Evolutionary conservation across 2,329 filamentous ascomycete species (phyloP), one percentile per base, ranked within the genome.

Genomic region (Helotiales sp.): DNA sequence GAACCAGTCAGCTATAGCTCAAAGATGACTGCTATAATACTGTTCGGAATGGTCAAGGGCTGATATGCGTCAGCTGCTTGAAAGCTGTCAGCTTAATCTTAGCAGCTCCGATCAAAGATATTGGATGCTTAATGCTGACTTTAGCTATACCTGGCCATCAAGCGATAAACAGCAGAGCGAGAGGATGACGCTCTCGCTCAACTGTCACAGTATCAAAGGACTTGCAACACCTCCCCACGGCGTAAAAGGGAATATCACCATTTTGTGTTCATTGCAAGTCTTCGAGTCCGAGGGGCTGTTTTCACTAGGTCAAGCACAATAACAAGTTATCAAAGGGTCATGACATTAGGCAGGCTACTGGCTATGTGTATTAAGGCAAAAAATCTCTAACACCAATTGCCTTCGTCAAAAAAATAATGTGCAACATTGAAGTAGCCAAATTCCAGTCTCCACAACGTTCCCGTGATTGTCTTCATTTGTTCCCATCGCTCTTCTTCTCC

Each of bases 21-120:
- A 55, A 55, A 46, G 52, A 55, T 59, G 36, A 59, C 52, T 59
- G 27, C 52, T 59, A 55, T 55, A 55, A 59, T 30, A 59, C 52
- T 52, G 22, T 59, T 59, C 52, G 48, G 47, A 59, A 55, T 55
- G 19, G 19, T 52, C 44, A 55, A 52, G 47, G 9, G 56, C 52
- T 59, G 46, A 59, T 42, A 55, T 51, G 27, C 30, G 29, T 59
- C 27, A 59, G 52, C 44, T 55, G 52, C 56, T 55, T 59, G 33
- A 58, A 55, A 44, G 44, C 46, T 59, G 46, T 59, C 36, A 59
- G 56, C 52, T 59, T 55, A 25, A 58, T 55, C 47, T 54, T 55
- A 59, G 52, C 27, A 55, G 46, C 27, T 36, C 46, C 46, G 55
- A 58, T 58, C 50, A 58, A 58, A 58, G 42, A 55, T 55, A 46